Percentiles rank a stretch among this genome's conserved stretches.
Evolutionary conservation across 768 basidiomycete genomes (phyloP).

Genomic region (Boletus pseudo-olivaceus): DNA sequence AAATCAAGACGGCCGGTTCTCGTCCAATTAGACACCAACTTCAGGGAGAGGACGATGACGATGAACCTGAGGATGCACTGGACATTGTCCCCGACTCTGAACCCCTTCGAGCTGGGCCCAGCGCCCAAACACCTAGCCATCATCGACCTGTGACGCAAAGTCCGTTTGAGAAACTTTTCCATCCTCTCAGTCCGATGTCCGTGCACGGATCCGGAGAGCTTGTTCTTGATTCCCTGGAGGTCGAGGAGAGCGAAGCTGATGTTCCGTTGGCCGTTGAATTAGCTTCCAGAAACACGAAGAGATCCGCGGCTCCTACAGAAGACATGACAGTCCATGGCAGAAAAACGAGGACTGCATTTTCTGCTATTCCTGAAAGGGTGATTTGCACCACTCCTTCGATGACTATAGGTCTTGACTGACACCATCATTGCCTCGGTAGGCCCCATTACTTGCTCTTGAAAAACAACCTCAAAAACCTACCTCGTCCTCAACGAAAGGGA

Average conservation of each 20-base stretch:
- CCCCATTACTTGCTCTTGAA: background rate
- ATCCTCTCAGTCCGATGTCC: conserved; percentile 23
- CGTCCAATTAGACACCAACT: background rate
- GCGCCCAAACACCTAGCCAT: conserved; percentile 8
- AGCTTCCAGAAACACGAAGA: conserved; percentile 19
- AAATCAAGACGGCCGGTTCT: background rate
- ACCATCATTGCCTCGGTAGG: conserved; percentile 1
- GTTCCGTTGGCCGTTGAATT: conserved; percentile 40
- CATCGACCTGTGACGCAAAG: conserved; percentile 1
- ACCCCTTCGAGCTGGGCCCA: conserved; percentile 36
- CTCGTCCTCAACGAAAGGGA: conserved; percentile 10
- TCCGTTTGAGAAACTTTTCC: conserved; percentile 16
- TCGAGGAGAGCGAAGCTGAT: conserved; percentile 35
- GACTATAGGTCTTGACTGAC: background rate
- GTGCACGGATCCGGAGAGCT: conserved; percentile 24
- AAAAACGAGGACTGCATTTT: conserved; percentile 2
- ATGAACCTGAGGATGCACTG: conserved; percentile 34
- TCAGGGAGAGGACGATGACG: background rate
- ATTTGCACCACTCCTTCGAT: background rate
- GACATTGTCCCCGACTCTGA: conserved; percentile 68
- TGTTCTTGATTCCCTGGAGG: conserved; percentile 27
- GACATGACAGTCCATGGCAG: conserved; percentile 1
- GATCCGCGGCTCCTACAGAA: background rate
- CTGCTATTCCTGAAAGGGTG: conserved; percentile 17
- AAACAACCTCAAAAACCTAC: conserved; percentile 9